Conservation (phyloP, 495 filamentous ascomycete genomes). For the Penicillium alfredii region DNA sequence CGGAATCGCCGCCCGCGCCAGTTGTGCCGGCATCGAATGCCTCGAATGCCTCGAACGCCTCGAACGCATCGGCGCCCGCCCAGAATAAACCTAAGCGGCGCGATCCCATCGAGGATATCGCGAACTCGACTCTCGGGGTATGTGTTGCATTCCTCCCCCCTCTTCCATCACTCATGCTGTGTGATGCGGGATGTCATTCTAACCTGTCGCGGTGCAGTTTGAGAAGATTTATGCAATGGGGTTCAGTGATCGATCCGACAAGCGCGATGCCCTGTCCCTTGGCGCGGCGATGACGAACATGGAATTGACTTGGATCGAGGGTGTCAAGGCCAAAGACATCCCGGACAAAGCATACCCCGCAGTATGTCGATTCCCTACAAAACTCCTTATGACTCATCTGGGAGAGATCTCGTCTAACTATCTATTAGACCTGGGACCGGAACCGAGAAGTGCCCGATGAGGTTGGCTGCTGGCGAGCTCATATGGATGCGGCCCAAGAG, state of each 20-base stretch:
- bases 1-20: too few relatives aligned
- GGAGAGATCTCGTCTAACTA: too few relatives aligned
- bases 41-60: too few relatives aligned
- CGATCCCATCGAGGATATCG: too few relatives aligned
- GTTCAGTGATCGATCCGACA: conserved; percentile 47
- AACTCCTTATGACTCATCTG: neutral
- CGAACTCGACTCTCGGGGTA: neutral
- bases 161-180: neutral
- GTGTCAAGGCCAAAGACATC: conserved; percentile 37
- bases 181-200: neutral
- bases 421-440: neutral
- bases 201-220: neutral
- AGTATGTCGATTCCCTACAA: neutral
- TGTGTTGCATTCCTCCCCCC: neutral
- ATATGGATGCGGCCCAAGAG: conserved; percentile 11
- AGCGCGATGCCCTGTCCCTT: conserved; percentile 47
- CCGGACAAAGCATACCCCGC: conserved; percentile 26
- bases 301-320: conserved; percentile 42
- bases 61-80: too few relatives aligned
- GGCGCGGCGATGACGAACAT: conserved; percentile 41
- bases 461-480: conserved; percentile 26
- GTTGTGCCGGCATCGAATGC: too few relatives aligned
- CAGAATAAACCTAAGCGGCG: too few relatives aligned
- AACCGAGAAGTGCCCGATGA: conserved; percentile 1
- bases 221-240: conserved; percentile 50